Base-by-base conservation (phyloP, 495 filamentous ascomycete species). In the Penicillium paxilli region DNA sequence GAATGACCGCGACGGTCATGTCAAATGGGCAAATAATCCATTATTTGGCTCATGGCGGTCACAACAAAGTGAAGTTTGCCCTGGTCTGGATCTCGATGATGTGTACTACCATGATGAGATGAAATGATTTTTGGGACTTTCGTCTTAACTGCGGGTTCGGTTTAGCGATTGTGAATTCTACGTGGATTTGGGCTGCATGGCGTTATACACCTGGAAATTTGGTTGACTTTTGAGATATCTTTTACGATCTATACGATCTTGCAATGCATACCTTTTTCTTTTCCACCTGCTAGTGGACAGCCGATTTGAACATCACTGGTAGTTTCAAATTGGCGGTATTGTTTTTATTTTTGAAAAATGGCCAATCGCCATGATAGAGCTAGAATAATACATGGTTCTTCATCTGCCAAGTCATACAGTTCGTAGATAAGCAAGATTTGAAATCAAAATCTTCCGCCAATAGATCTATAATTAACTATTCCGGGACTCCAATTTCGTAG, bases 401-500 rank as follows among this genome's bases (percentile, higher is more conserved):
- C 41, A 25, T 44, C 20, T n/a, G n/a, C 14, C 41, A 11, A 40
- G 26, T 46, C 30, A 53, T 53, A 37, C 21, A 54, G 12, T 28
- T 23, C 44, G 53, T 53, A 38, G 41, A 23, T 30, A 26, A 19
- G 9, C 19, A 9, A 11, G 26, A 11, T 38, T 40, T 10, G 12
- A 16, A 17, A 14, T 17, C 44, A 24, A 46, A 3, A 38, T 38
- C 35, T 16, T 17, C 11, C 16, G 16, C 1, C 7, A 38, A 38
- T 16, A 38, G 2, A 14, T 20, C 16, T 1, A 2, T n/a, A 14
- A 16, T 2, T 16, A 16, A 19, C 57, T 40, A 77, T 25, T 67
- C 59, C 22, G 72, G 71, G 55, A 85, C 71, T 5, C 81, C 81
- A 58, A 98, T 96, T 70, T 98, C 94, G 69, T 98, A 98, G 44